These are phyloP conservation scores for Suhomyces pyralidae DNA, from an alignment of 805 yeast genomes.

Conservation along the genomic window DNA sequence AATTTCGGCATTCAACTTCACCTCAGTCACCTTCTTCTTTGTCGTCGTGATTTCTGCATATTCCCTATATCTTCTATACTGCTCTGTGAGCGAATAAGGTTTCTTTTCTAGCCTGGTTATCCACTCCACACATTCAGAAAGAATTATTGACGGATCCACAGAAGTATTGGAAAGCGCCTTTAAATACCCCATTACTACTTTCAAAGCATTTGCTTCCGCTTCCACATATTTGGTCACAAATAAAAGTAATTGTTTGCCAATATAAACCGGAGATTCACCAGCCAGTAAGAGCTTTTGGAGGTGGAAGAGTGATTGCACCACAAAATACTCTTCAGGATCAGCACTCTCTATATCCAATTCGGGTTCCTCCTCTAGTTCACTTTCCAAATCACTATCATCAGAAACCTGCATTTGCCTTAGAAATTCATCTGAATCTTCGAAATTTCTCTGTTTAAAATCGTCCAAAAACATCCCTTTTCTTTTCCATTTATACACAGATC, in stretches of 20 bases:
- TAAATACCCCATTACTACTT: conserved; percentile 15
- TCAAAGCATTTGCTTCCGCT: conserved; percentile 12
- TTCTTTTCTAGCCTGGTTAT: conserved; percentile 10
- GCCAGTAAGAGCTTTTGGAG: conserved; percentile 16
- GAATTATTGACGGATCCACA: conserved; percentile 11
- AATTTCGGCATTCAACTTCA: neutral
- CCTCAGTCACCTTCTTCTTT: neutral
- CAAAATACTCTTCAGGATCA: conserved; percentile 8
- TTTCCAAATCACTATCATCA: conserved; percentile 22
- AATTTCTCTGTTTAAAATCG: conserved; percentile 10
- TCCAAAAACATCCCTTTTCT: conserved; percentile 14
- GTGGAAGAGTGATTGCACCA: conserved; percentile 14
- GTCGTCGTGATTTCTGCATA: neutral
- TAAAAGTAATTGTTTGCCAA: conserved; percentile 23
- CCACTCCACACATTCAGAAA: conserved; percentile 24
- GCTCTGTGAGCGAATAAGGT: neutral
- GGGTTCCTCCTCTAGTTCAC: neutral
- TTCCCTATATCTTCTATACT: neutral
- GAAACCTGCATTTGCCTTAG: conserved; percentile 28
- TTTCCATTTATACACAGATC: neutral
- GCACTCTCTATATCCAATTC: neutral
- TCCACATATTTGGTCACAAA: conserved; percentile 19
- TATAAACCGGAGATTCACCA: conserved; percentile 28
- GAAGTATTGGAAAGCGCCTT: conserved; percentile 19
- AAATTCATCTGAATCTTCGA: conserved; percentile 9